These are phyloP conservation scores for Trichoderma sp. DNA, from an alignment of 2,329 filamentous ascomycete genomes.

Conservation along the genomic window DNA sequence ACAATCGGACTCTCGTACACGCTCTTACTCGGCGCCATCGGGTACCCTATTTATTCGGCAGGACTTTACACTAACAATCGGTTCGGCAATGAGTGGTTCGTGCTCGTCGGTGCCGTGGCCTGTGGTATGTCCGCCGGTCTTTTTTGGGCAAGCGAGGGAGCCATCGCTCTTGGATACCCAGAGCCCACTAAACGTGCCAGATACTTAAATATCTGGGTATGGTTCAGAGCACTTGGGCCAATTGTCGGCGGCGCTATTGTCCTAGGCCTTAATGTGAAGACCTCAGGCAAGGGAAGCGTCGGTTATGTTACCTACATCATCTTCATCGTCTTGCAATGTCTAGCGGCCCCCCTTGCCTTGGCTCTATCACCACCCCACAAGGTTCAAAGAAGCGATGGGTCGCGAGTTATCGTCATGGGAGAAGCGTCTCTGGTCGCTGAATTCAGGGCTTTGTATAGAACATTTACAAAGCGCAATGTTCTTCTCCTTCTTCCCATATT, in stretches of 20 bases:
- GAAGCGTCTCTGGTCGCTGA: constrained; percentile 26
- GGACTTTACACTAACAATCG: constrained; percentile 49
- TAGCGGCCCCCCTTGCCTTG: constrained; percentile 28
- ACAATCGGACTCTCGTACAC: constrained; percentile 47
- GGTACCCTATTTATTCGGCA: constrained; percentile 47
- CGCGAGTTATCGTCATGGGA: constrained; percentile 24
- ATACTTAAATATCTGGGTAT: constrained; percentile 36
- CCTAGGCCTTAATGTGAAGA: constrained; percentile 40
- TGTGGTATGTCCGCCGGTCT: constrained; percentile 48
- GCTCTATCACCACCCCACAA: constrained; percentile 30
- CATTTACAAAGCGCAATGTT: constrained; percentile 24
- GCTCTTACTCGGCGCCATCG: constrained; percentile 42
- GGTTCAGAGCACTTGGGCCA: constrained; percentile 49
- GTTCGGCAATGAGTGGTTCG: constrained; percentile 50
- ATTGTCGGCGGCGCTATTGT: constrained; percentile 46
- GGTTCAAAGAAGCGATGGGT: constrained; percentile 28
- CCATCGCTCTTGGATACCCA: constrained; percentile 48
- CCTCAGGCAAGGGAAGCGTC: constrained; percentile 26
- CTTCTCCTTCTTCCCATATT: constrained; percentile 26
- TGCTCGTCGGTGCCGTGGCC: constrained; percentile 45
- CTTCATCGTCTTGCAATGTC: constrained; percentile 30
- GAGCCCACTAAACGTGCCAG: constrained; percentile 44
- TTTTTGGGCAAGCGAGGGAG: constrained; percentile 51
- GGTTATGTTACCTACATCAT: constrained; percentile 29
- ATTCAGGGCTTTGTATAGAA: constrained; percentile 24